Evolutionary conservation across 106 monocot species (phyloP), one percentile per base, ranked within the genome.

Genomic region (Dactylorhiza incarnata): DNA sequence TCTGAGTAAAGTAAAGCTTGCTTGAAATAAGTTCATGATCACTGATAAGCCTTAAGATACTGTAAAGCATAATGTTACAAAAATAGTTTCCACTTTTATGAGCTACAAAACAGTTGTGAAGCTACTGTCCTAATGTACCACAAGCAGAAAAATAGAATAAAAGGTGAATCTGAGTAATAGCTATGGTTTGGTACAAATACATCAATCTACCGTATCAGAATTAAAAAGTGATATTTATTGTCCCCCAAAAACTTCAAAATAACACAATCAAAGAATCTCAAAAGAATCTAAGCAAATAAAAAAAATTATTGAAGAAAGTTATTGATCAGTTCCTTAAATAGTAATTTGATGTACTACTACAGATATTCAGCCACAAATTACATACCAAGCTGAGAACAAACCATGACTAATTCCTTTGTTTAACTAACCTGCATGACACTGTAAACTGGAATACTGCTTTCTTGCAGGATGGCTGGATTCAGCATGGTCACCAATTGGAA

Each of bases 401-500:
- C 16, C 3, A 58, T 19, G 20, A 58, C n/a, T 16, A 20, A 26
- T 8, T 29, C 29, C 29, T 29, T 65, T 37, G 45, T 13, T 45
- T 29, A 43, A 79, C 82, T 72, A 44, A 93, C 93, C 93, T 93
- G 93, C 65, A 93, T 45, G 51, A 88, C 82, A 72, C 82, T 78
- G 83, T 93, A 93, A 74, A 93, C 93, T 23, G 90, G 84, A 82
- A 93, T 88, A 16, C 81, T 84, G 83, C 88, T 90, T 48, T 90
- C 84, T 81, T 82, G 84, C 80, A 93, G 77, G 73, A 88, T 80
- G 15, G 86, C 90, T 49, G 93, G 93, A 81, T 83, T 93, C 19
- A 93, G 90, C 93, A 93, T 93, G 15, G 90, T 94, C 61, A 94
- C 90, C 54, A 94, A 88, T 76, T 94, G 90, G 78, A 90, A 90